These are phyloP conservation scores for Globisporangium emineosum DNA, from an alignment of 352 stramenopile genomes.

Conservation along the genomic window DNA sequence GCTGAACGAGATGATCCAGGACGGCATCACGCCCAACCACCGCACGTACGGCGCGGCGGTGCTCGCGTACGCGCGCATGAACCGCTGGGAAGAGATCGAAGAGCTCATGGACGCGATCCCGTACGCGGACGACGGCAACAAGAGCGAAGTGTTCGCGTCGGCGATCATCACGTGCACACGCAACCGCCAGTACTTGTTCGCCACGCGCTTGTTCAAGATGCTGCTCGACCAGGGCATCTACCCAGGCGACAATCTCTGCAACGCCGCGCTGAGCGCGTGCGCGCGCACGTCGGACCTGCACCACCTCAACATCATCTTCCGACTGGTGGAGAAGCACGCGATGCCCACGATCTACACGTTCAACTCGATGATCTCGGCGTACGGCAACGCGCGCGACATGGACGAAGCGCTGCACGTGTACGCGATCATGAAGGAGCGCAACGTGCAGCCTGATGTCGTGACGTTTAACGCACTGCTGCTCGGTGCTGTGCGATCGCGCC, in stretches of 20 bases:
- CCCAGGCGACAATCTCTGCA: slow-evolving; percentile 69
- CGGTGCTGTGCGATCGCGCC: slow-evolving; percentile 50
- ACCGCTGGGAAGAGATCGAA: slow-evolving; percentile 69
- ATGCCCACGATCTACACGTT: slow-evolving; percentile 69
- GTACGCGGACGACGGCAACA: slow-evolving; percentile 52
- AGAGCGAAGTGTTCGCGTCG: slow-evolving; percentile 62
- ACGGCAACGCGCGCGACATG: slow-evolving; percentile 58
- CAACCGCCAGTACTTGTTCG: slow-evolving; percentile 63
- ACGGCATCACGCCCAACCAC: slow-evolving; percentile 55
- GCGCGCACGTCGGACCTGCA: slow-evolving; percentile 56
- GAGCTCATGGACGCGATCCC: slow-evolving; percentile 54
- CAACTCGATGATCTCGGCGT: slow-evolving; percentile 85
- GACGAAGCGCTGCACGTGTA: slow-evolving; percentile 63
- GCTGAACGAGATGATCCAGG: slow-evolving; percentile 74
- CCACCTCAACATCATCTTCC: slow-evolving; percentile 60
- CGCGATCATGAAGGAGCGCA: slow-evolving; percentile 31
- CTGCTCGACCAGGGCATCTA: slow-evolving; percentile 68
- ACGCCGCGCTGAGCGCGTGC: slow-evolving; percentile 63
- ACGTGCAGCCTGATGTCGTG: slow-evolving; percentile 46
- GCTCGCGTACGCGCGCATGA: slow-evolving; percentile 64
- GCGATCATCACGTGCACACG: slow-evolving; percentile 77
- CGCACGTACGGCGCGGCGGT: slow-evolving; percentile 73
- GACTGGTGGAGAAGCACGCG: slow-evolving; percentile 52
- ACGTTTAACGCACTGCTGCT: slow-evolving; percentile 75
- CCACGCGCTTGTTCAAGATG: slow-evolving; percentile 57